Evolutionary conservation across 306 rosid species (phyloP).

Genomic region (Arachis stenosperma): DNA sequence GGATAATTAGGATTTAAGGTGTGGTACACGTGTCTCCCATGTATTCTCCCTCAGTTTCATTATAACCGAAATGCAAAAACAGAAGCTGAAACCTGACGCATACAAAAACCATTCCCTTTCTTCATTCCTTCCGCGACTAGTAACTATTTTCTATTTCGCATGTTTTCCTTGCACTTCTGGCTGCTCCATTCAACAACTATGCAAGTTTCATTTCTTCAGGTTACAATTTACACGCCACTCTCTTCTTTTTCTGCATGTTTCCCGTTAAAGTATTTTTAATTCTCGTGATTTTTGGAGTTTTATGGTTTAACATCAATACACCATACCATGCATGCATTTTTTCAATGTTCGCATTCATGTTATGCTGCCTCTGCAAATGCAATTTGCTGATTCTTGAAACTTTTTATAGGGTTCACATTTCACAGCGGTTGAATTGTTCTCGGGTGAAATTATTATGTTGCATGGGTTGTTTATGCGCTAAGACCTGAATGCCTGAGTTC

Average conservation of each 20-base stretch:
- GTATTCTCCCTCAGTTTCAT: background rate
- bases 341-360: background rate
- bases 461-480: conserved; percentile 23
- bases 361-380: background rate
- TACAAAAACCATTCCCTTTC: background rate
- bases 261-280: background rate
- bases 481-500: conserved; percentile 1
- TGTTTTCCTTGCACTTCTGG: background rate
- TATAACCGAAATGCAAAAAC: background rate
- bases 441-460: background rate
- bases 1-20: background rate
- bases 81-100: background rate
- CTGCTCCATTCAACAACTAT: background rate
- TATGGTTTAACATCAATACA: background rate
- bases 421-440: conserved; percentile 12
- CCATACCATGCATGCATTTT: background rate
- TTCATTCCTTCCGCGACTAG: background rate
- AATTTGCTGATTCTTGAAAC: conserved; percentile 3
- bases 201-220: background rate
- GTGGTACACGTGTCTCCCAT: background rate
- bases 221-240: background rate
- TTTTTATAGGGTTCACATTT: conserved; percentile 3
- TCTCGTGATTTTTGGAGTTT: background rate
- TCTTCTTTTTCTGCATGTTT: background rate
- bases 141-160: background rate